Evolutionary conservation across 139 green algal genomes (phyloP).

Genomic region (Raphidocelis subcapitata): DNA sequence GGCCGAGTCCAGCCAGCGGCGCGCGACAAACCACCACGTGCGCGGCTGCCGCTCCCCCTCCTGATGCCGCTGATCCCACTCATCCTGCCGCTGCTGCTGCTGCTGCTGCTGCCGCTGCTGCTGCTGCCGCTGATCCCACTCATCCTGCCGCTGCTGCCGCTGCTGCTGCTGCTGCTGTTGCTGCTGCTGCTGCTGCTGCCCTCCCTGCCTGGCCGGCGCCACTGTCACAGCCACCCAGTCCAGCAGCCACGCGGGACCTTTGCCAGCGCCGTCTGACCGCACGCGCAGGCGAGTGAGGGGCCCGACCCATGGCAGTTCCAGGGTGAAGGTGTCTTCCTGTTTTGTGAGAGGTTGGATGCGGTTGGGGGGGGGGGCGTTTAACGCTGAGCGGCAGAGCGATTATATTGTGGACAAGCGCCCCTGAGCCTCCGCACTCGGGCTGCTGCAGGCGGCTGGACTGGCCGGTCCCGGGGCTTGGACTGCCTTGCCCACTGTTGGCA

Average conservation of each 20-base stretch:
- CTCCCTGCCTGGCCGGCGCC: neutral
- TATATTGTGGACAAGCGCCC: no score
- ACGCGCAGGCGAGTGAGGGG: slow-evolving; percentile 35
- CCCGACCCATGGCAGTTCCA: slow-evolving; percentile 38
- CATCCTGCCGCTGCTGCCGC: neutral
- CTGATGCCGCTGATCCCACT: neutral
- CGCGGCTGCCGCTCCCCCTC: neutral
- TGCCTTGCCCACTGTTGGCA: no score
- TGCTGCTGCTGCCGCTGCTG: neutral
- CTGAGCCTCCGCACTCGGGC: no score
- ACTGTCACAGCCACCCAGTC: slow-evolving; percentile 44
- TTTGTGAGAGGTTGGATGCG: no score
- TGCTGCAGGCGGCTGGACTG: no score
- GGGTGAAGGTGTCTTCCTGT: slow-evolving; percentile 41
- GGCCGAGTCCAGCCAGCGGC: slow-evolving; percentile 45
- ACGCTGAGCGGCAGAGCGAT: no score
- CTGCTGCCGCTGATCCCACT: neutral
- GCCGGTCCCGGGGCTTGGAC: no score
- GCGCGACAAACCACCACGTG: slow-evolving; percentile 16
- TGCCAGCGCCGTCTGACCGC: slow-evolving; percentile 24
- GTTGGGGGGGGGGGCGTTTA: no score
- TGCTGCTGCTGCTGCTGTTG: neutral
- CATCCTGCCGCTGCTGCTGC: neutral
- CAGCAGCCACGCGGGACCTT: slow-evolving; percentile 53
- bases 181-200: neutral